Base-by-base conservation (phyloP, 2,329 filamentous ascomycete genomes). In the Alternaria conjuncta region DNA sequence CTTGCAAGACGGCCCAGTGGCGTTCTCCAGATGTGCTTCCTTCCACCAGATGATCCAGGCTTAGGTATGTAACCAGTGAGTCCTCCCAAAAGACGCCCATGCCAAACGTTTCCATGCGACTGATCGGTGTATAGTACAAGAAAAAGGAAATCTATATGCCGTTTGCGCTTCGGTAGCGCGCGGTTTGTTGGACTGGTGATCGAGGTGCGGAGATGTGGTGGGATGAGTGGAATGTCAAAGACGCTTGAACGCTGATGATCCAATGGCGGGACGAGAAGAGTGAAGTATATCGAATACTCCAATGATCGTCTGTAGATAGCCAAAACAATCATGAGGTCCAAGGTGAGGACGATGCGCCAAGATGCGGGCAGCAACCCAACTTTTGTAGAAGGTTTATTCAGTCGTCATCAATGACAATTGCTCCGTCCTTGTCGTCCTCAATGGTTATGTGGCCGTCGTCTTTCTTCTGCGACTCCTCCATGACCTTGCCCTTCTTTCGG, bases 401-500 rank as follows among this genome's bases (percentile, higher is more conserved):
- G 54, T 73, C 70, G 53, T 73, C 76, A 57, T 80, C 79, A 32
- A 81, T 77, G 41, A 80, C 60, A 55, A 82, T 82, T 5, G 76
- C 74, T 4, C 77, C 79, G 23, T 79, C 74, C 11, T 71, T 65
- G 46, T 80, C 79, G 23, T 73, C 71, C 26, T 80, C 75, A 10
- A 80, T 68, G 44, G 78, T 62, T n/a, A 76, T 72, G 18, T 79
- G 65, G 65, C 81, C 81, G 10, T 76, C 78, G 18, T 56, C 61
- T 32, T 67, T 63, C 67, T 55, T 67, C 18, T 60, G 55, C 10
- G 69, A 63, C 46, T 64, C 64, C 44, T 80, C 77, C 55, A 76
- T 75, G 28, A 81, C 78, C 64, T 82, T 82, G 57, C 80, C 79
- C 46, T 76, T 78, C 71, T 83, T 83, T 49, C 69, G 75, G 30